phyloP scores from a whole-genome alignment of 202 grass and related monocot species.

The Saccharum hybrid region DNA sequence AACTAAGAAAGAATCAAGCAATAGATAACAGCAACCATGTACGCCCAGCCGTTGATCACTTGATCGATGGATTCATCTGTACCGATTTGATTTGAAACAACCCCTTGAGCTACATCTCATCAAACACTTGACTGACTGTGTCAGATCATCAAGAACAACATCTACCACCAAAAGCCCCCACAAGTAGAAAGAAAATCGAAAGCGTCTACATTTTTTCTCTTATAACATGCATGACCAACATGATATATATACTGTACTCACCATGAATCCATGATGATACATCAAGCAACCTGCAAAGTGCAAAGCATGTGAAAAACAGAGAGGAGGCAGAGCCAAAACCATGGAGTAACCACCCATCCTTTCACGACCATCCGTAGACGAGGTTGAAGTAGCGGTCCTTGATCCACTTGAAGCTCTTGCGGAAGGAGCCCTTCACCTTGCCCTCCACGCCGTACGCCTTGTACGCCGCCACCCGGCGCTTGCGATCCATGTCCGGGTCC shows the following conservation, averaged over 20 bases:
- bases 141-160: background rate
- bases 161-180: background rate
- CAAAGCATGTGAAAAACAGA: background rate
- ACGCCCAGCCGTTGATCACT: background rate
- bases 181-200: background rate
- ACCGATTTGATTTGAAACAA: background rate
- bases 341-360: too few species aligned
- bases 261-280: background rate
- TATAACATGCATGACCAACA: background rate
- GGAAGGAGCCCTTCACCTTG: slow-evolving; percentile 82
- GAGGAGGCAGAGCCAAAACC: background rate
- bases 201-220: too few species aligned
- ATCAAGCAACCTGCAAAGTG: background rate
- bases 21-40: background rate
- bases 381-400: slow-evolving; percentile 73
- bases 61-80: background rate
- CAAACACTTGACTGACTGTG: background rate
- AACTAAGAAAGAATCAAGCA: background rate
- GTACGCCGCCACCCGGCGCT: slow-evolving; percentile 79
- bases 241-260: background rate
- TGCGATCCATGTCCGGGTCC: slow-evolving; percentile 75
- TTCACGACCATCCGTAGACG: slow-evolving; percentile 66
- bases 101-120: background rate
- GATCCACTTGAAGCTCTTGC: slow-evolving; percentile 90
- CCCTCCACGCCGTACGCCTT: slow-evolving; percentile 76